These are phyloP conservation scores for Aegilops speltoides DNA, from an alignment of 176 grass and related monocot species.

Conservation along the genomic window DNA sequence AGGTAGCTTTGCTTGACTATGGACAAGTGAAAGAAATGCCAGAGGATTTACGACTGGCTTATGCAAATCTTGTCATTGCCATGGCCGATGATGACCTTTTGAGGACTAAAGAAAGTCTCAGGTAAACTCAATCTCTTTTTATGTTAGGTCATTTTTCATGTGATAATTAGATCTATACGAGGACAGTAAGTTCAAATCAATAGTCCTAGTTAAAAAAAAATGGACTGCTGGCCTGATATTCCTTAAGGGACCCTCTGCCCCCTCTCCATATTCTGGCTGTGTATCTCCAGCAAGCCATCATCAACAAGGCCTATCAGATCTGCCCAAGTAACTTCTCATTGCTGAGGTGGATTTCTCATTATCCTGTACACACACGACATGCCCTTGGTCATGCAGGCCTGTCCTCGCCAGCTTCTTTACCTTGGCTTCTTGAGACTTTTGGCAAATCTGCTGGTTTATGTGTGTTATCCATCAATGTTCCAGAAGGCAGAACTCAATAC, in stretches of 20 bases:
- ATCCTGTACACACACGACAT: background rate
- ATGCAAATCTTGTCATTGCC: slow-evolving; percentile 96
- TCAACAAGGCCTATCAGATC: background rate
- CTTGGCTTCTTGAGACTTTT: background rate
- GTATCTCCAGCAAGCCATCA: background rate
- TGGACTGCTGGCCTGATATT: background rate
- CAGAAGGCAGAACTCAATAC: background rate
- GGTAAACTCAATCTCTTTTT: slow-evolving; percentile 41
- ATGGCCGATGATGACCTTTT: slow-evolving; percentile 77
- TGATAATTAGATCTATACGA: background rate
- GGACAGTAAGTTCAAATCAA: background rate
- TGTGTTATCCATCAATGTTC: background rate
- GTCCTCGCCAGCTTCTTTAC: background rate
- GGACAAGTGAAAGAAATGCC: slow-evolving; percentile 98
- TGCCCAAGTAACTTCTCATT: background rate
- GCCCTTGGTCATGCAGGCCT: background rate
- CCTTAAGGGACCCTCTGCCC: background rate
- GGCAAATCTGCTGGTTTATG: background rate
- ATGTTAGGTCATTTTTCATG: slow-evolving; percentile 9
- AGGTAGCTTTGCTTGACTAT: slow-evolving; percentile 99
- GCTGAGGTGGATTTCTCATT: background rate
- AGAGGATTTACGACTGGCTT: slow-evolving; percentile 82
- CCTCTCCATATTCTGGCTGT: background rate
- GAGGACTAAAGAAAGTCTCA: slow-evolving; percentile 61
- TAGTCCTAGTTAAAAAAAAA: background rate